Evolutionary conservation across 2,329 filamentous ascomycete species (phyloP).

Genomic region (Fusarium illudens): DNA sequence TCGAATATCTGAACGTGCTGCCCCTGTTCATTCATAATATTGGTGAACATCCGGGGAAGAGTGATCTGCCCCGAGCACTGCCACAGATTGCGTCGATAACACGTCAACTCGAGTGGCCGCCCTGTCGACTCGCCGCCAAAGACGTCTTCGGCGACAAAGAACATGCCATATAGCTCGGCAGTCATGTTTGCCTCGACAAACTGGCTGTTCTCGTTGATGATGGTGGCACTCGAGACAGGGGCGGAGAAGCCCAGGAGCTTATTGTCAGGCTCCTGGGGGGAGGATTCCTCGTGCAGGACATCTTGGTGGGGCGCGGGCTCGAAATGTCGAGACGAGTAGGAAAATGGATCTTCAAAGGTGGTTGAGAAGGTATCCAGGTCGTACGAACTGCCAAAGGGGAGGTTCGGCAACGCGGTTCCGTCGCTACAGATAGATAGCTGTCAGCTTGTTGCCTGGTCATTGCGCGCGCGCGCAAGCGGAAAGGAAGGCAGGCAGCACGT

Average conservation of each 20-base stretch:
- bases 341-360: slow-evolving; percentile 73
- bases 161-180: slow-evolving; percentile 87
- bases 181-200: slow-evolving; percentile 71
- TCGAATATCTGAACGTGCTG: slow-evolving; percentile 80
- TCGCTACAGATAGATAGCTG: slow-evolving; percentile 41
- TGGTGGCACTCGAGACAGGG: slow-evolving; percentile 65
- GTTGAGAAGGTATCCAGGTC: slow-evolving; percentile 68
- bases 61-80: slow-evolving; percentile 91
- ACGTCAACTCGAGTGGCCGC: slow-evolving; percentile 83
- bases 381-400: slow-evolving; percentile 67
- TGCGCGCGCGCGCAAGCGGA: slow-evolving; percentile 3
- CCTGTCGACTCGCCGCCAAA: slow-evolving; percentile 68
- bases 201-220: slow-evolving; percentile 72
- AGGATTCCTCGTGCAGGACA: slow-evolving; percentile 56
- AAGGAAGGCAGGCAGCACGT: slow-evolving; percentile 34
- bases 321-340: slow-evolving; percentile 61
- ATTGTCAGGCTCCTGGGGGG: slow-evolving; percentile 68
- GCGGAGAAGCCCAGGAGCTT: slow-evolving; percentile 80
- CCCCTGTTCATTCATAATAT: slow-evolving; percentile 77
- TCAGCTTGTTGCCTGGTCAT: slow-evolving; percentile 23
- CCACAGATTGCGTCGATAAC: slow-evolving; percentile 93
- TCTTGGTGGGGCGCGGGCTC: slow-evolving; percentile 55
- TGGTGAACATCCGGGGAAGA: slow-evolving; percentile 75
- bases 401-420: slow-evolving; percentile 45
- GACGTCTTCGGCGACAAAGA: slow-evolving; percentile 85